Conservation (phyloP, 495 filamentous ascomycete genomes). For the Amphirosellinia nigrospora region DNA sequence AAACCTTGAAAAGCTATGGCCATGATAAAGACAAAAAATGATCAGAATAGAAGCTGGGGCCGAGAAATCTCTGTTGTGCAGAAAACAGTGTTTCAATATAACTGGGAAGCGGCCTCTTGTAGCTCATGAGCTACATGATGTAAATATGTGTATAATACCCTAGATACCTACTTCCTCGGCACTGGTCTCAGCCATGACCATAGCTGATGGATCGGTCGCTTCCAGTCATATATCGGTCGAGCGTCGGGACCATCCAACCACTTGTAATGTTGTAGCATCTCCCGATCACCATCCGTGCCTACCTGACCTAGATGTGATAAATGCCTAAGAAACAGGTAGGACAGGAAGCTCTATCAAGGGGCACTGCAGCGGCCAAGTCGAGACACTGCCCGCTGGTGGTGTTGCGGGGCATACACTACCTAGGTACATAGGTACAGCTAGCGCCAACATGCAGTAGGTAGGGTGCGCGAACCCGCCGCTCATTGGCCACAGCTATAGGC, state of each 20-base stretch:
- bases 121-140: constrained; percentile 28
- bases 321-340: too few species aligned
- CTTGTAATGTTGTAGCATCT: constrained; percentile 2
- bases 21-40: background rate
- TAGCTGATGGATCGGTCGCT: background rate
- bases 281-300: background rate
- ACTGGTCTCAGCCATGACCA: background rate
- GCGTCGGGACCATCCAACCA: background rate
- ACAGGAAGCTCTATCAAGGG: background rate
- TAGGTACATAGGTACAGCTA: background rate
- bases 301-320: background rate
- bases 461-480: background rate
- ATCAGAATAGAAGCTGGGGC: background rate
- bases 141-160: constrained; percentile 39
- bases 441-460: constrained; percentile 13
- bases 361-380: background rate
- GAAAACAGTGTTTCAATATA: constrained; percentile 11
- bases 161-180: too few species aligned
- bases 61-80: background rate
- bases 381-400: background rate
- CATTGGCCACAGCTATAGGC: constrained; percentile 26
- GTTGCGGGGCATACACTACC: background rate
- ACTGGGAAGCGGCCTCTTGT: constrained; percentile 8
- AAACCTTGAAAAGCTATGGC: constrained; percentile 27
- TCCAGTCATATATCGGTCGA: background rate